These are phyloP conservation scores for Globisporangium megalacanthum DNA, from an alignment of 352 stramenopile species.

Conservation along the genomic window DNA sequence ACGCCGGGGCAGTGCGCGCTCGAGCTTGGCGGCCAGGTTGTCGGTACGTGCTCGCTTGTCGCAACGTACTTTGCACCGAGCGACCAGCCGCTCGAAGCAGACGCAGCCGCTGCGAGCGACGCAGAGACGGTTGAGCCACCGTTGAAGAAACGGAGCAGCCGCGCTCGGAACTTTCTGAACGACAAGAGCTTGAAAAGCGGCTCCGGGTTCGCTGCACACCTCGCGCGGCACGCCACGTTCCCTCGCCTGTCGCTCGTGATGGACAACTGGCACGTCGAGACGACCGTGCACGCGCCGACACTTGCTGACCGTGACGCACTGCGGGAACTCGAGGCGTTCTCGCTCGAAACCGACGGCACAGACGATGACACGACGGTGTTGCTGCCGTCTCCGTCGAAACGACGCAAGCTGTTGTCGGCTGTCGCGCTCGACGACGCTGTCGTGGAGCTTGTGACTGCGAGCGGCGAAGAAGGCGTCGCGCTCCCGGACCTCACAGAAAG, in stretches of 20 bases:
- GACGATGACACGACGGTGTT: constrained; percentile 5
- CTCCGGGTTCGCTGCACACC: constrained; percentile 60
- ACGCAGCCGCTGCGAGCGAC: constrained; percentile 9
- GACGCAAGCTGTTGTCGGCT: not conserved
- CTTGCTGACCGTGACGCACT: constrained; percentile 29
- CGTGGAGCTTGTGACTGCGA: constrained; percentile 27
- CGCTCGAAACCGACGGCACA: constrained; percentile 9
- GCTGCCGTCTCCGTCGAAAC: not conserved
- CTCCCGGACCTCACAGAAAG: constrained; percentile 23
- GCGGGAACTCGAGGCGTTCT: constrained; percentile 50
- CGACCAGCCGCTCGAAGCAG: constrained; percentile 9
- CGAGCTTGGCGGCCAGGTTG: constrained; percentile 56
- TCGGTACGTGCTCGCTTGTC: constrained; percentile 52
- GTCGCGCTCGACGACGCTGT: constrained; percentile 7
- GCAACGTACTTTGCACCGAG: constrained; percentile 27
- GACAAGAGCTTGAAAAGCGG: constrained; percentile 59
- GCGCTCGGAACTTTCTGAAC: constrained; percentile 27
- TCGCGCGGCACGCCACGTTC: constrained; percentile 60
- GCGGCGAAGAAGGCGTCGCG: constrained; percentile 37
- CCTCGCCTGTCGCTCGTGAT: constrained; percentile 54
- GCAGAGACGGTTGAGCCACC: constrained; percentile 8
- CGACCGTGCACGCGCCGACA: constrained; percentile 46
- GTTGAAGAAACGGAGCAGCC: too few relatives aligned
- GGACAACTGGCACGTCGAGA: constrained; percentile 71
- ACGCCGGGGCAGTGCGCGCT: constrained; percentile 65